A percentile compares a stretch with the other conserved stretches of the same genome.
phyloP scores from a whole-genome alignment of 2,329 filamentous ascomycete species.

The Trichoderma citrinoviride region DNA sequence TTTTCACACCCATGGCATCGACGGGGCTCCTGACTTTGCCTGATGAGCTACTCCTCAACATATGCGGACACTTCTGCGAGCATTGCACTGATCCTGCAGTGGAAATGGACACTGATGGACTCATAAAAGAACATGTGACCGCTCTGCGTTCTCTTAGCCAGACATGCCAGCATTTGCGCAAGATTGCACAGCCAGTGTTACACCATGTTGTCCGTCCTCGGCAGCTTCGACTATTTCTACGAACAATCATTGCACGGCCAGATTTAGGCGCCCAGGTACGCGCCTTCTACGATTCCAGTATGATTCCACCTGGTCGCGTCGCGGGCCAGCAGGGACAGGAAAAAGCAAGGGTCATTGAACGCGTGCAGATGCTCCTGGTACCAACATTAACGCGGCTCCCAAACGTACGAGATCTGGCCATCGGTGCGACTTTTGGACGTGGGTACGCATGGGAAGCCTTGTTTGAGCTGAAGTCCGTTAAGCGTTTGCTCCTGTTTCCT shows the following conservation, averaged over 20 bases:
- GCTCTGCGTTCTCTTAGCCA: not conserved
- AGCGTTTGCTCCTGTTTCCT: not conserved
- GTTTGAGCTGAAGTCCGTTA: not conserved
- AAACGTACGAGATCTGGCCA: no score
- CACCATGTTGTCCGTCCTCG: not conserved
- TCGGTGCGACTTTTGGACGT: no score
- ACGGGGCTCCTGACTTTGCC: not conserved
- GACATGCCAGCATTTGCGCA: not conserved
- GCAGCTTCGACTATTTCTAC: not conserved
- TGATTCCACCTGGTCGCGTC: no score
- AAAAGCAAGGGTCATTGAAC: no score
- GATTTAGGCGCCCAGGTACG: not conserved
- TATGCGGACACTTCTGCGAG: not conserved
- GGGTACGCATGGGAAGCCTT: not conserved
- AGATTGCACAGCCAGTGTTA: not conserved
- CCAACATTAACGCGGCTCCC: no score
- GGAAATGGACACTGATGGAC: no score
- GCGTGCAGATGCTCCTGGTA: no score
- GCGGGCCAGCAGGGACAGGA: no score
- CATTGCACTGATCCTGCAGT: not conserved
- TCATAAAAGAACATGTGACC: no score
- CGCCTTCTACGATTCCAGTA: not conserved
- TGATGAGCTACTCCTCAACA: not conserved
- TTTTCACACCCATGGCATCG: not conserved
- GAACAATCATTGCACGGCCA: not conserved